Evolutionary conservation across 2,329 filamentous ascomycete species (phyloP).

Genomic region (Fusarium sp.): DNA sequence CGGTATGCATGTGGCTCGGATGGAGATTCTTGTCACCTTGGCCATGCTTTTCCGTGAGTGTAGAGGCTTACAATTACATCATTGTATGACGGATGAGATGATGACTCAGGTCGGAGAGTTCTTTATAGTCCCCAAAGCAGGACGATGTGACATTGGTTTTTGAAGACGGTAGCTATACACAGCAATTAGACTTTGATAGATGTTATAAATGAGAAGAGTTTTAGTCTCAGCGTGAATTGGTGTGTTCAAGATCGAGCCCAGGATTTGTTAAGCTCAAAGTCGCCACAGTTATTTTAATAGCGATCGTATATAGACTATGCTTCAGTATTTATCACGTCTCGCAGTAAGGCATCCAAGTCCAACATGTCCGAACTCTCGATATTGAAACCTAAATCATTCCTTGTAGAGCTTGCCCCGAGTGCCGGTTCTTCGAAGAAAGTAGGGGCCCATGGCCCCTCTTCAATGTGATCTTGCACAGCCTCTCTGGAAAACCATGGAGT

Average conservation of each 20-base stretch:
- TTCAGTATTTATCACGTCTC: not conserved
- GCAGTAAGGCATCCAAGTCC: not conserved
- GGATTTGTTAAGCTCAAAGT: too few species aligned
- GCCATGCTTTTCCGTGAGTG: not conserved
- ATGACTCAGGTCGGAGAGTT: constrained; percentile 7
- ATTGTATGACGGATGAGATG: not conserved
- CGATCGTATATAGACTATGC: not conserved
- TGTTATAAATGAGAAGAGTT: too few species aligned
- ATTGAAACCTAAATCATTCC: fast-evolving
- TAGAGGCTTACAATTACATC: not conserved
- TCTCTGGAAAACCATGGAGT: too few species aligned
- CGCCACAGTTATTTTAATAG: too few species aligned
- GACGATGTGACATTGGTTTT: not conserved
- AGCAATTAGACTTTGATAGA: too few species aligned
- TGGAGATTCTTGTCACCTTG: not conserved
- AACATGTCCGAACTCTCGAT: not conserved
- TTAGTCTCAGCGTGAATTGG: too few species aligned
- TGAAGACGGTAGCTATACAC: fast-evolving
- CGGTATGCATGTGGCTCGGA: constrained; percentile 10
- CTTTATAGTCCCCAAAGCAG: constrained; percentile 5
- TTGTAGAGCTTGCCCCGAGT: fast-evolving
- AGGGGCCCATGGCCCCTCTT: not conserved
- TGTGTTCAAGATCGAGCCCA: too few species aligned
- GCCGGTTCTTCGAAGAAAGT: not conserved
- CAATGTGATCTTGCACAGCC: fast-evolving